These are phyloP conservation scores for Comarum palustre DNA, from an alignment of 306 rosid species.

Conservation along the genomic window DNA sequence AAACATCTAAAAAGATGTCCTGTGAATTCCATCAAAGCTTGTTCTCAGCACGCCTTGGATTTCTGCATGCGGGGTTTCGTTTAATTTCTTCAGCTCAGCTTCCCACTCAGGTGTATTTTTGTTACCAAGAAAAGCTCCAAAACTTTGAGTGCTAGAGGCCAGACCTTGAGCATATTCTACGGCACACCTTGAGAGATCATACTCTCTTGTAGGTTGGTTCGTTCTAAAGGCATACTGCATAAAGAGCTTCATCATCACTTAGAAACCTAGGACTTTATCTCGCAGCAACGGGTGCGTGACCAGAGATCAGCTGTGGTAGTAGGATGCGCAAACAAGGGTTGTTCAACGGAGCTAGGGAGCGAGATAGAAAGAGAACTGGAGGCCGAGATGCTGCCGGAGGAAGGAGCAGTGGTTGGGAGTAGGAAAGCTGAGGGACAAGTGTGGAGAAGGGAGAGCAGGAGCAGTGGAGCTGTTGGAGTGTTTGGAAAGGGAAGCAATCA, in stretches of 20 bases:
- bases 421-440: constrained; percentile 39
- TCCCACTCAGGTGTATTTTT: constrained; percentile 10
- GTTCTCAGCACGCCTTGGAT: background rate
- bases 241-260: constrained; percentile 11
- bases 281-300: background rate
- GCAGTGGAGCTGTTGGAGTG: constrained; percentile 64
- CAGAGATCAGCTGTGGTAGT: constrained; percentile 13
- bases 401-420: constrained; percentile 28
- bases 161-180: constrained; percentile 15
- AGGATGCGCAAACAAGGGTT: constrained; percentile 28
- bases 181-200: background rate
- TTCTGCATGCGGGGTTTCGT: background rate
- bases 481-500: constrained; percentile 75
- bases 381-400: constrained; percentile 37
- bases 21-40: constrained; percentile 21
- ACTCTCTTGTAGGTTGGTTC: background rate
- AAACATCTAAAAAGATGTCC: constrained; percentile 21
- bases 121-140: background rate
- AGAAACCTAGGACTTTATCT: constrained; percentile 7
- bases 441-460: constrained; percentile 43
- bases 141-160: constrained; percentile 23
- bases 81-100: background rate
- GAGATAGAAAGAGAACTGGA: constrained; percentile 47
- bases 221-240: constrained; percentile 11
- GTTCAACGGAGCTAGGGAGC: constrained; percentile 18